phyloP scores from a whole-genome alignment of 164 flowering plant species.

The Vitis rotundifolia region DNA sequence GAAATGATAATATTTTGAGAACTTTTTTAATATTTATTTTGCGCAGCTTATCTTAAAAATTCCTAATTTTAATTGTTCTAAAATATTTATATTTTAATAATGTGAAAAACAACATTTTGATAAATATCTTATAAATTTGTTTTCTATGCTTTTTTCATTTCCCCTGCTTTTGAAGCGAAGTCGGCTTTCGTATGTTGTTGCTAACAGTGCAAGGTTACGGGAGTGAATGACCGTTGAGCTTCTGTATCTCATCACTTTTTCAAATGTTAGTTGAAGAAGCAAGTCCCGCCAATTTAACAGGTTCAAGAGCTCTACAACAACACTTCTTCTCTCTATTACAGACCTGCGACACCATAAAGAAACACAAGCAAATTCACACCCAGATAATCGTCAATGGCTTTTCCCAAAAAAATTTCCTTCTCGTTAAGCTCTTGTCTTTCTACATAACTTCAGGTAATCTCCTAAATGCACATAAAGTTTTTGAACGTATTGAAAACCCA shows the following conservation, averaged over 20 bases:
- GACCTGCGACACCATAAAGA: constrained; percentile 27
- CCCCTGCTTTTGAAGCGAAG: too few species aligned
- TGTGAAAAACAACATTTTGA: too few species aligned
- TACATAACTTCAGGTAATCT: constrained; percentile 35
- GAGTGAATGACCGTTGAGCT: too few species aligned
- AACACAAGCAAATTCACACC: constrained; percentile 44
- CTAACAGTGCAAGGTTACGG: too few species aligned
- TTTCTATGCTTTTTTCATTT: too few species aligned
- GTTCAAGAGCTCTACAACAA: constrained; percentile 40
- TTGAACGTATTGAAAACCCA: constrained; percentile 33
- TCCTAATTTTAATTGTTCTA: too few species aligned
- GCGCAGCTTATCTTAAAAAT: too few species aligned
- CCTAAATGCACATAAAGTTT: constrained; percentile 31
- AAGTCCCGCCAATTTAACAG: constrained; percentile 20
- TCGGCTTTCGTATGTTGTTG: too few species aligned
- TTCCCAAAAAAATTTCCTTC: constrained; percentile 49
- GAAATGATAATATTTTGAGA: too few species aligned
- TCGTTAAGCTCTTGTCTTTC: constrained; percentile 45
- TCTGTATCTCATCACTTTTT: neutral
- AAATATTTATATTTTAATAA: too few species aligned
- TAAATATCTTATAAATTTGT: too few species aligned
- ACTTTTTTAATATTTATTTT: too few species aligned
- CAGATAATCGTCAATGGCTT: constrained; percentile 50
- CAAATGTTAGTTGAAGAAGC: constrained; percentile 19
- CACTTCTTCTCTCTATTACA: constrained; percentile 33